These are phyloP conservation scores for Trifolium repens DNA, from an alignment of 306 rosid genomes.

Conservation along the genomic window DNA sequence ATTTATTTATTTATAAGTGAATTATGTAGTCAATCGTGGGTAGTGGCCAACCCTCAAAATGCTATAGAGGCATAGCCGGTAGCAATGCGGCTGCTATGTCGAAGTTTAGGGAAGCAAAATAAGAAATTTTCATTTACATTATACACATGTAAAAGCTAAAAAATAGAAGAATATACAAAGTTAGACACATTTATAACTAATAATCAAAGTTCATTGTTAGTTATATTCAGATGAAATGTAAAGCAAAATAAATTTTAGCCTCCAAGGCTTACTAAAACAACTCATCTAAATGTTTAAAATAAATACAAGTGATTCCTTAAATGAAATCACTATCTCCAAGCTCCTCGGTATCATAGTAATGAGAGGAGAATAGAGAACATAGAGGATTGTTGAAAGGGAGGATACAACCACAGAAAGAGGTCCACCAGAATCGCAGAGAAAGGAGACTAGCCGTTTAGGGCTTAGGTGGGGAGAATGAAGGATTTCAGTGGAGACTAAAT, in stretches of 20 bases:
- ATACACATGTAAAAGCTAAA: not conserved
- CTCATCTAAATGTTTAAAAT: not conserved
- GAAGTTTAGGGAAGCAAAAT: not conserved
- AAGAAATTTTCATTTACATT: not conserved
- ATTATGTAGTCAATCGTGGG: not conserved
- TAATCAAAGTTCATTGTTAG: not conserved
- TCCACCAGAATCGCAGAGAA: not conserved
- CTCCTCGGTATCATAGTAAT: not conserved
- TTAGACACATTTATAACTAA: not conserved
- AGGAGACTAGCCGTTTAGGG: not conserved
- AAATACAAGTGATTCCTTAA: too few species aligned
- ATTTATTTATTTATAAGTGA: too few species aligned
- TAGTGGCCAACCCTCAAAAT: not conserved
- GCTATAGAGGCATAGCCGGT: not conserved
- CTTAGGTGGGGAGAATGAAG: not conserved
- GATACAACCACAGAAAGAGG: not conserved
- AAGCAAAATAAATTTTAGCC: not conserved
- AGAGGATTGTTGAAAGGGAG: not conserved
- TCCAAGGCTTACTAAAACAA: not conserved
- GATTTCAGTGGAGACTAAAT: not conserved
- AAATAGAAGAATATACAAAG: not conserved
- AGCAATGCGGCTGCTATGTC: not conserved
- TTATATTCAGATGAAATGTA: not conserved
- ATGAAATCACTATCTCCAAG: not conserved
- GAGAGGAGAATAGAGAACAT: not conserved